phyloP scores from a whole-genome alignment of 176 grass and related monocot species.

The Cymbopogon citratus region DNA sequence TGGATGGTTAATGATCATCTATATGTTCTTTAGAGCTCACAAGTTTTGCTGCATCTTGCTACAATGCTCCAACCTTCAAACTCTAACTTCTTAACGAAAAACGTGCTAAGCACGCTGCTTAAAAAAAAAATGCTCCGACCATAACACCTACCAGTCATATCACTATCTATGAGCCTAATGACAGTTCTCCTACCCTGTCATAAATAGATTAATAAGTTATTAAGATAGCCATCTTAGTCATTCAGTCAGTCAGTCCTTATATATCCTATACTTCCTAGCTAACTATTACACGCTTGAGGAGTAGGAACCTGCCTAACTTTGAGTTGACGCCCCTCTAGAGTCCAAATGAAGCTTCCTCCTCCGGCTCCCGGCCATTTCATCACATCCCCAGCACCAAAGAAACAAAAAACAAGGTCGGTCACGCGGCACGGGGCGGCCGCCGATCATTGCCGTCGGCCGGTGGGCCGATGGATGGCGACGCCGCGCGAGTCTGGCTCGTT shows the following conservation, averaged over 20 bases:
- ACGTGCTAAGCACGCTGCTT: too few relatives aligned
- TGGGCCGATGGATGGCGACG: slow-evolving; percentile 25
- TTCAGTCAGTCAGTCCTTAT: background rate
- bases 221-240: background rate
- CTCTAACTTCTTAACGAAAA: too few relatives aligned
- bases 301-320: slow-evolving; percentile 22
- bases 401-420: background rate
- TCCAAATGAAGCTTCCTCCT: slow-evolving; percentile 20
- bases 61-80: too few relatives aligned
- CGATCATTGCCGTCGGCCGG: background rate
- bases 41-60: background rate
- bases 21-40: background rate
- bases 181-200: background rate
- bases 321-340: slow-evolving; percentile 22
- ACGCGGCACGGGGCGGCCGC: background rate
- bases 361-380: background rate
- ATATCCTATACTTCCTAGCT: background rate
- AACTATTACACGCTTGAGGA: background rate
- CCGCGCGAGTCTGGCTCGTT: background rate
- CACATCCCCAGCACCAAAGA: too few relatives aligned
- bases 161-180: background rate
- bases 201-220: background rate
- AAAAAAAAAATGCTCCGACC: background rate
- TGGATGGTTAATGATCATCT: background rate
- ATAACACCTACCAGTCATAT: background rate